Evolutionary conservation across 2,329 filamentous ascomycete species (phyloP).

Genomic region (Curvularia spicifera): DNA sequence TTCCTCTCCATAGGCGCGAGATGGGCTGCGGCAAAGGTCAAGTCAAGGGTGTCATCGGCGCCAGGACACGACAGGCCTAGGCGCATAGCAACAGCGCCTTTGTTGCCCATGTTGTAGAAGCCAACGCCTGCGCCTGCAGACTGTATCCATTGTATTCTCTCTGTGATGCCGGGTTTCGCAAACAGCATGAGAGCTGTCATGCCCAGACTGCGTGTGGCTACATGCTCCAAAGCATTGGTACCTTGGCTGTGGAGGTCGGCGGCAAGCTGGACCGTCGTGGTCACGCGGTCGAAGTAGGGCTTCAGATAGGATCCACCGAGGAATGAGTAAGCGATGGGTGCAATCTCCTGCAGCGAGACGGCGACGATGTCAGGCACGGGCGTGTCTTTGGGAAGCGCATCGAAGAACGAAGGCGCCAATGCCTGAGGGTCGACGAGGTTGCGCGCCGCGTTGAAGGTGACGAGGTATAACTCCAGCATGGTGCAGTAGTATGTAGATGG

Average conservation of each 20-base stretch:
- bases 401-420: slow-evolving; percentile 72
- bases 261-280: slow-evolving; percentile 74
- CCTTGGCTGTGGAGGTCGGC: slow-evolving; percentile 55
- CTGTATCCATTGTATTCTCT: slow-evolving; percentile 69
- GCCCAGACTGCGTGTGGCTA: slow-evolving; percentile 77
- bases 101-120: slow-evolving; percentile 88
- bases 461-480: slow-evolving; percentile 72
- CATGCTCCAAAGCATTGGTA: slow-evolving; percentile 67
- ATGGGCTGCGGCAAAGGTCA: slow-evolving; percentile 89
- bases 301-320: slow-evolving; percentile 80
- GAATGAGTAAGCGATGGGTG: slow-evolving; percentile 83
- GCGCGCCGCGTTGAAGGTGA: slow-evolving; percentile 91
- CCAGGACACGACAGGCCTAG: slow-evolving; percentile 62
- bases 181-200: slow-evolving; percentile 92
- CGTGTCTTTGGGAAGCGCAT: slow-evolving; percentile 45
- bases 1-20: slow-evolving; percentile 87
- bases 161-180: slow-evolving; percentile 65
- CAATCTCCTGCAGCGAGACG: slow-evolving; percentile 82
- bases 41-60: slow-evolving; percentile 59
- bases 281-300: slow-evolving; percentile 76
- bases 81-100: slow-evolving; percentile 84
- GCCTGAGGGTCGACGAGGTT: slow-evolving; percentile 70
- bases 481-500: neutral
- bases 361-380: slow-evolving; percentile 72
- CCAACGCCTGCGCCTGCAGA: slow-evolving; percentile 87